Base-by-base conservation (phyloP, 108 stramenopile genomes). In the Skeletonema grethae region DNA sequence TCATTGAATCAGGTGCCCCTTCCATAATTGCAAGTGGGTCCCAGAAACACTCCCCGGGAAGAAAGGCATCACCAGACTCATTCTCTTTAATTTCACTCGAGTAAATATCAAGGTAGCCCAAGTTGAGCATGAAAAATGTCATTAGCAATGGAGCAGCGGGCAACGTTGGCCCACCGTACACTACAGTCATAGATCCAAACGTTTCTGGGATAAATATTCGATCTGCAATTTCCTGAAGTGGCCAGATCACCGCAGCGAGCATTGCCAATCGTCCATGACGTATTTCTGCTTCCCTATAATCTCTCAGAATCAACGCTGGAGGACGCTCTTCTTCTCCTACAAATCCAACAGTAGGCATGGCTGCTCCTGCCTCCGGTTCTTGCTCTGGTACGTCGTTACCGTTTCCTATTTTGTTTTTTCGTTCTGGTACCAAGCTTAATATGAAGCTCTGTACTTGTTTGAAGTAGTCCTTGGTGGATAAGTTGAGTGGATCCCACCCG, bases 41-140 rank as follows among this genome's bases (percentile, higher is more conserved):
- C 92, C 92, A 95, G 65, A 93, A 91, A 57, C 90, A 95, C 78
- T 95, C 92, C 0, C 92, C 95, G 2, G 92, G 92, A 57, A 92
- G 70, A 73, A 86, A 95, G 22, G 92, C 95, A 68, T 92, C 92
- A 15, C 92, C 92, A 48, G 85, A 75, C 32, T 80, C 80, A 39
- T 90, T 85, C 75, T 89, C 88, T 77, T 92, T 90, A 22, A 93
- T 88, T 8, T 78, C 86, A 16, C 78, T 80, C 0, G 89, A 84
- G 55, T 90, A 92, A 36, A 95, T 86, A 61, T 95, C 95, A 30
- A 93, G 65, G 70, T 95, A 95, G 10, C 94, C 94, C 63, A 95
- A 62, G 30, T 89, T 78, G 67, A 95, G 71, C 91, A 95, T 91
- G 57, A 89, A 57, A 8, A 83, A 76, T 7, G 88, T 91, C 94